A percentile compares a stretch with the other conserved stretches of the same genome.
Conservation (phyloP, 371 early-diverging fungal genomes). For the Rhizopus delemar region DNA sequence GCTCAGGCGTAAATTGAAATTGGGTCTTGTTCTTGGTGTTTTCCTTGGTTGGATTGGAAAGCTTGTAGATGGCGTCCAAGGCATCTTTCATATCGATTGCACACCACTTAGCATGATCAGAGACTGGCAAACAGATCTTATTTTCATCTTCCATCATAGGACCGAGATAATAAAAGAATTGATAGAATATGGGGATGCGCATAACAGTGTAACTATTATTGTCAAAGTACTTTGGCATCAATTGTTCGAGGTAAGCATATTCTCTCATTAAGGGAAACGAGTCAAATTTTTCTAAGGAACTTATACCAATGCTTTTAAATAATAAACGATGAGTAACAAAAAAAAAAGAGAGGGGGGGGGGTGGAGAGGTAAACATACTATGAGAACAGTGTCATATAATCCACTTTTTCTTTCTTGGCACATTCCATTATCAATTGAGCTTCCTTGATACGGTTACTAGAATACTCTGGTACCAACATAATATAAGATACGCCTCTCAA, state of each 20-base stretch:
- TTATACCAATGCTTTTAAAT: slow-evolving; percentile 15
- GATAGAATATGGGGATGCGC: slow-evolving; percentile 21
- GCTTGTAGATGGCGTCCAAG: slow-evolving; percentile 11
- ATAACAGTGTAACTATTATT: slow-evolving; percentile 13
- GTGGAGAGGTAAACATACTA: slow-evolving; percentile 5
- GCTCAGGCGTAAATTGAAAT: slow-evolving; percentile 23
- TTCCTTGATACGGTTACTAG: slow-evolving; percentile 4
- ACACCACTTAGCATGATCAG: slow-evolving; percentile 16
- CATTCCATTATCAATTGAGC: slow-evolving; percentile 12
- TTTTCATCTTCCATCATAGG: slow-evolving; percentile 31
- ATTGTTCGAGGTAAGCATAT: slow-evolving; percentile 8
- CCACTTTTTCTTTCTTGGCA: slow-evolving; percentile 18
- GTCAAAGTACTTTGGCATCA: slow-evolving; percentile 1
- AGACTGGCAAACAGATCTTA: slow-evolving; percentile 13
- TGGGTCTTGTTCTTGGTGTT: slow-evolving; percentile 9
- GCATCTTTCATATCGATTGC: slow-evolving; percentile 20
- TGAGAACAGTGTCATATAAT: slow-evolving; percentile 21
- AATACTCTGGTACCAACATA: slow-evolving; percentile 22
- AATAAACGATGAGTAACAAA: background rate
- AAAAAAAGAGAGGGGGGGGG: no score
- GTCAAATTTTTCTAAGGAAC: background rate
- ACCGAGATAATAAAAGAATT: slow-evolving; percentile 27
- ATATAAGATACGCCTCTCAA: slow-evolving; percentile 13
- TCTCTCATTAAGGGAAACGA: slow-evolving; percentile 2
- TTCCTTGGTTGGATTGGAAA: slow-evolving; percentile 6